These are phyloP conservation scores for Lagenidium giganteum DNA, from an alignment of 352 stramenopile genomes.

Conservation along the genomic window DNA sequence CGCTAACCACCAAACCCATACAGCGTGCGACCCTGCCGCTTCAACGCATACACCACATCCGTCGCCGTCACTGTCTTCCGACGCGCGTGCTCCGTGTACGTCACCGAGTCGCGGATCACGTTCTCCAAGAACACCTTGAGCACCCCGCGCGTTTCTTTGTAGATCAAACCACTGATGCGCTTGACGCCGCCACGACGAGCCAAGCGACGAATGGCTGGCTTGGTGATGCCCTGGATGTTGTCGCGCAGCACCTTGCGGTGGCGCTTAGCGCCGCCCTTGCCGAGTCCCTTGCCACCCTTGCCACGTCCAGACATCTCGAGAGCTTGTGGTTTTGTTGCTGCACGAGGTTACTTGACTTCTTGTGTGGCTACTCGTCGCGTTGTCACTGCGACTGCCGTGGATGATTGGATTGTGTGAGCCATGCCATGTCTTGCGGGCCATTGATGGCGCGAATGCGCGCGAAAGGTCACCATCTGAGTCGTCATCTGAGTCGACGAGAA, in stretches of 20 bases:
- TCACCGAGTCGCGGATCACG: constrained; percentile 96
- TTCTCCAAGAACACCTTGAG: constrained; percentile 99
- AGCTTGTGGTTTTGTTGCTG: too few species aligned
- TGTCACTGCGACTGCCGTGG: constrained; percentile 28
- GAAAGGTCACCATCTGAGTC: too few species aligned
- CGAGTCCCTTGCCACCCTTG: constrained; percentile 81
- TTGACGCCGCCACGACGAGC: constrained; percentile 32
- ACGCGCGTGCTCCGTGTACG: constrained; percentile 95
- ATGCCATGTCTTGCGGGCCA: too few species aligned
- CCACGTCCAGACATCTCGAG: constrained; percentile 85
- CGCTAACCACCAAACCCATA: constrained; percentile 93
- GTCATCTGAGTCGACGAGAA: not conserved
- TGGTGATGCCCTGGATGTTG: constrained; percentile 96
- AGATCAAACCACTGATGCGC: too few species aligned
- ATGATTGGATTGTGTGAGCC: constrained; percentile 57
- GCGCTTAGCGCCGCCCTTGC: constrained; percentile 94
- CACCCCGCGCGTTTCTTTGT: constrained; percentile 96
- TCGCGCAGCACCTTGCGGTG: constrained; percentile 95
- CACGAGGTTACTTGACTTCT: too few species aligned
- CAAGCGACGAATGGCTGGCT: constrained; percentile 61
- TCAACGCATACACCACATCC: constrained; percentile 98
- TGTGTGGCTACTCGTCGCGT: too few species aligned
- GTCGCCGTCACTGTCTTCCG: constrained; percentile 97
- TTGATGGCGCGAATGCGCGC: too few species aligned
- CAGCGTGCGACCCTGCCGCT: constrained; percentile 94